Conservation (phyloP, 169 alveolate genomes). For the Babesia bigemina region DNA sequence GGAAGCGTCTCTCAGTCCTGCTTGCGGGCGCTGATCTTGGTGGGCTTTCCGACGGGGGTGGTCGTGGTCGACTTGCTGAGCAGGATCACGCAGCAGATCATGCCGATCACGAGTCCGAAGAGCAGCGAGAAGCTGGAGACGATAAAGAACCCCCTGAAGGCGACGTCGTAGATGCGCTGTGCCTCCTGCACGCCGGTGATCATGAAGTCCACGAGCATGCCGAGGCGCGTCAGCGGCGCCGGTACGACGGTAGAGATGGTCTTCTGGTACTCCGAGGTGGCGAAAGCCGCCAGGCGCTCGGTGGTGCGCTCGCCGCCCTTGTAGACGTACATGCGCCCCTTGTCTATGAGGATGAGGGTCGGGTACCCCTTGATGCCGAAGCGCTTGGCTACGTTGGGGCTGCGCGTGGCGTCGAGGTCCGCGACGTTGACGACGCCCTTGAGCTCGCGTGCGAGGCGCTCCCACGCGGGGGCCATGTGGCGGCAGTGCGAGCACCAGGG, state of each 20-base stretch:
- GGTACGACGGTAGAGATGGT: conserved; percentile 48
- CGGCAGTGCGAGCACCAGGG: conserved; percentile 94
- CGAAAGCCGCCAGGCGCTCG: conserved; percentile 71
- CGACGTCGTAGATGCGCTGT: conserved; percentile 54
- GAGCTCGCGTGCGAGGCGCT: conserved; percentile 90
- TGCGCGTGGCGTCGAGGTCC: conserved; percentile 80
- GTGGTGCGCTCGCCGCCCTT: conserved; percentile 71
- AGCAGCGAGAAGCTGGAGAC: conserved; percentile 47
- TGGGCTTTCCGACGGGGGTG: background rate
- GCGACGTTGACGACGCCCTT: conserved; percentile 82
- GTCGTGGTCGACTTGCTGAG: conserved; percentile 24
- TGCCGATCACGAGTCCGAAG: conserved; percentile 40
- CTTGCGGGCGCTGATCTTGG: conserved; percentile 38
- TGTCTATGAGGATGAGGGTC: conserved; percentile 90
- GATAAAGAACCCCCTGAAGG: conserved; percentile 57
- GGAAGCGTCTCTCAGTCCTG: conserved; percentile 6
- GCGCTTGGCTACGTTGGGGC: conserved; percentile 76
- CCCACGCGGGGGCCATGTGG: conserved; percentile 89
- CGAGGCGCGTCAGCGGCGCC: conserved; percentile 44
- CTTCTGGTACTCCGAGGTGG: conserved; percentile 55
- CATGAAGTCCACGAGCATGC: conserved; percentile 32
- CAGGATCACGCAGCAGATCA: conserved; percentile 18
- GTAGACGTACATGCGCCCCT: conserved; percentile 88
- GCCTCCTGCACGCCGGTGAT: conserved; percentile 59
- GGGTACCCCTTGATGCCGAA: conserved; percentile 94